Evolutionary conservation across 2,329 filamentous ascomycete species (phyloP), one percentile per base, ranked within the genome.

Genomic region (Colletotrichum brevisporum): DNA sequence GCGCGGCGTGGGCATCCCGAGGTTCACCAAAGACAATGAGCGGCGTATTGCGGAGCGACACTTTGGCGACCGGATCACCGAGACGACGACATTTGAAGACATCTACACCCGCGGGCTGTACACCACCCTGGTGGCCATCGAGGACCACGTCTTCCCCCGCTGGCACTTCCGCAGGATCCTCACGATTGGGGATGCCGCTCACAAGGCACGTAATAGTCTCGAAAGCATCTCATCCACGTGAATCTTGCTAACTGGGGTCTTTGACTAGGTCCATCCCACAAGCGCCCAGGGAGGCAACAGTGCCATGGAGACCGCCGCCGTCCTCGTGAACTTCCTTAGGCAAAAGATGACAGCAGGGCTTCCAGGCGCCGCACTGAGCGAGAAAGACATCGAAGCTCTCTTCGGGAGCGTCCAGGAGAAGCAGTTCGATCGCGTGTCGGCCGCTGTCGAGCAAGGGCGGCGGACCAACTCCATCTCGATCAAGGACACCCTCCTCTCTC

Each of bases 141-240:
- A 55, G 50, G 80, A 83, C 70, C 78, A 78, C 43, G 75, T 81
- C 1, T 76, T 81, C 26, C 67, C 76, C 10, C 74, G 76, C 26
- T 83, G 82, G 78, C 75, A 80, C 60, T 81, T 76, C 45, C 75
- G 77, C 9, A 74, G 83, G 12, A 77, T 82, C 5, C 75, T 83
- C 1, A 72, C 77, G 0, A 75, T 84, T 3, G 82, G 82, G 1
- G 83, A 84, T 69, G 75, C 81, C 1, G 79, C 77, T 3, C 81
- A 84, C 69, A 84, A 83, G 76, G 79, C 78, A 74, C 36, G 36
- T n/a, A 16, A 3, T 12, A 27, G 21, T 9, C 24, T 3, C 15
- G 21, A n/a, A 13, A 41, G 26, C 5, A 56, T 16, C 41, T 56
- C 18, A 18, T 18, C 21, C 43, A 31, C 2, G 45, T 1, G 10